A percentile compares a stretch with the other conserved stretches of the same genome.
These are phyloP conservation scores for Arabis alpina DNA, from an alignment of 345 rosid species.

Conservation along the genomic window DNA sequence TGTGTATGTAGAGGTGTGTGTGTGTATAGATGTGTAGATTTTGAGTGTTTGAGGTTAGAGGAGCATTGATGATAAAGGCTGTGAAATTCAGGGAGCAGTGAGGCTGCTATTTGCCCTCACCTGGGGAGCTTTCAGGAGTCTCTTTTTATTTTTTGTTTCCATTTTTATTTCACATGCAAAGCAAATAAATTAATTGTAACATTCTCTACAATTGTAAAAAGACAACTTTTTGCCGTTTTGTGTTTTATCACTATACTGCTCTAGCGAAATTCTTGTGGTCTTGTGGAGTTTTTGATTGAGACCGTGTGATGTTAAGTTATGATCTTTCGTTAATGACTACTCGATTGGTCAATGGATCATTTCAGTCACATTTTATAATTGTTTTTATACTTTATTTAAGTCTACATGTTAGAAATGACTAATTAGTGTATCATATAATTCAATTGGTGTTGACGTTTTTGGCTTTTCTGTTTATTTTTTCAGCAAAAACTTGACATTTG, in stretches of 20 bases:
- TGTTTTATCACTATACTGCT: conserved; percentile 25
- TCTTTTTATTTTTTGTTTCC: conserved; percentile 25
- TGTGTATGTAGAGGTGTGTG: background rate
- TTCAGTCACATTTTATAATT: conserved; percentile 12
- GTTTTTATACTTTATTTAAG: background rate
- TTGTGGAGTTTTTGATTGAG: conserved; percentile 40
- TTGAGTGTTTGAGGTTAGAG: conserved; percentile 48
- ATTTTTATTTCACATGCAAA: conserved; percentile 5
- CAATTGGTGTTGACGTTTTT: too few species aligned
- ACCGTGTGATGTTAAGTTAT: conserved; percentile 43
- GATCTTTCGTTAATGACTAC: conserved; percentile 44
- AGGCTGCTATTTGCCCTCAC: conserved; percentile 44
- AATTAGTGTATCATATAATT: background rate
- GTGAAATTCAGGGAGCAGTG: conserved; percentile 45
- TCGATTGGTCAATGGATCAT: conserved; percentile 37
- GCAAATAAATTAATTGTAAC: conserved; percentile 21
- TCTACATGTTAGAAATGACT: background rate
- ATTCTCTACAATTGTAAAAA: conserved; percentile 13
- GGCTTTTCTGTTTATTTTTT: too few species aligned
- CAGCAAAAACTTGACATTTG: too few species aligned
- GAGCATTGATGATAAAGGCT: conserved; percentile 47
- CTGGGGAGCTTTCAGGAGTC: conserved; percentile 43
- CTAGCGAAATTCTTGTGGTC: conserved; percentile 37
- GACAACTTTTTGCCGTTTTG: conserved; percentile 37
- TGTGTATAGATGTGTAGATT: conserved; percentile 30